Conservation (phyloP, 106 monocot genomes). For the Agapanthus africanus region DNA sequence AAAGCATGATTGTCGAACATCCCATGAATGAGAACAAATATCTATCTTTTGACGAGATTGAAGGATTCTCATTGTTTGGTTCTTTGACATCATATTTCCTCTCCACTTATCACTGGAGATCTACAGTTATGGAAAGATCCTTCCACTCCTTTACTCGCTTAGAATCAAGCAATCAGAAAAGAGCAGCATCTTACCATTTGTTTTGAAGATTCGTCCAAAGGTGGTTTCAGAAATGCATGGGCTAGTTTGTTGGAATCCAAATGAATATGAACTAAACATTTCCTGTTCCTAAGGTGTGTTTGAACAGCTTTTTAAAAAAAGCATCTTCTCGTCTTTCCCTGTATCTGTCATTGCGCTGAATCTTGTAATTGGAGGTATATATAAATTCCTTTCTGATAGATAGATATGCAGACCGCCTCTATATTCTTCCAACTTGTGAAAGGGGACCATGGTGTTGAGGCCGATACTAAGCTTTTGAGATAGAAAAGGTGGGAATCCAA, state of each 20-base stretch:
- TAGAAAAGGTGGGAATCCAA: background rate
- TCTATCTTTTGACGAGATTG: constrained; percentile 2
- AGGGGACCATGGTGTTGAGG: background rate
- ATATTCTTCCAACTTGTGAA: constrained; percentile 12
- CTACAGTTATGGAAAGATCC: constrained; percentile 2
- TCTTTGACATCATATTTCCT: constrained; percentile 6
- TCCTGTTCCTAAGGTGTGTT: constrained; percentile 4
- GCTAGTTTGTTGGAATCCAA: background rate
- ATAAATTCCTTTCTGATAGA: constrained; percentile 18
- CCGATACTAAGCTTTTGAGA: background rate
- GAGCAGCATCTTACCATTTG: constrained; percentile 7
- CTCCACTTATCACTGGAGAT: background rate
- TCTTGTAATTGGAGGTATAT: background rate
- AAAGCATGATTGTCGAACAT: background rate
- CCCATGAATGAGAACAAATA: background rate
- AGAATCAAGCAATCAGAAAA: constrained; percentile 4
- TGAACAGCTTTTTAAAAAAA: background rate
- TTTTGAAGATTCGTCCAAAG: background rate
- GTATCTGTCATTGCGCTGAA: background rate
- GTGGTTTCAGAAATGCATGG: constrained; percentile 4
- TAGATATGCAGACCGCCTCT: constrained; percentile 10
- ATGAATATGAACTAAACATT: background rate
- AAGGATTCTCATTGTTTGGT: constrained; percentile 17
- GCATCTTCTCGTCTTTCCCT: background rate
- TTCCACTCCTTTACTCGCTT: background rate